phyloP scores from a whole-genome alignment of 768 basidiomycete species.

The Leccinum uliginosum region DNA sequence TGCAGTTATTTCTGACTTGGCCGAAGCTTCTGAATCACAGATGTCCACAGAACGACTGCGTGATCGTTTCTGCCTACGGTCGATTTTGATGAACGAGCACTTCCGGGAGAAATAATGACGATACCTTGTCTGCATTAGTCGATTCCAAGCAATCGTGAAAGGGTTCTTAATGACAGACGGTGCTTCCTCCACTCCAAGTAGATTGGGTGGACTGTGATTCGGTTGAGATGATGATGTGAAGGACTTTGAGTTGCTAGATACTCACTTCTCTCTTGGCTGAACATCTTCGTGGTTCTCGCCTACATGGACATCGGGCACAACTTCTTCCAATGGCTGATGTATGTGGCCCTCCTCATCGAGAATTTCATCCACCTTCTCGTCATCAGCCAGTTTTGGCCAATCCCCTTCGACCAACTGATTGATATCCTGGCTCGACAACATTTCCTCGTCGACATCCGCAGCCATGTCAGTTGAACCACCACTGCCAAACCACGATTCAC shows the following conservation, averaged over 20 bases:
- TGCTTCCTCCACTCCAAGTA: not conserved
- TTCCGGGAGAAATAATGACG: not conserved
- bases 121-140: conserved; percentile 16
- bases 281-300: not conserved
- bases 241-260: not conserved
- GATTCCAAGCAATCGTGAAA: conserved; percentile 21
- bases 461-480: conserved; percentile 10
- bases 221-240: not conserved
- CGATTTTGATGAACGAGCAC: not conserved
- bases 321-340: not conserved
- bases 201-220: not conserved
- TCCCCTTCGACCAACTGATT: conserved; percentile 24
- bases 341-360: conserved; percentile 7
- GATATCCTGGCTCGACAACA: conserved; percentile 34
- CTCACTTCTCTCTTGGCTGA: not conserved
- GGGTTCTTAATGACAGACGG: conserved; percentile 10
- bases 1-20: conserved; percentile 18
- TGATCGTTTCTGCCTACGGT: conserved; percentile 25
- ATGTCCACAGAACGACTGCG: conserved; percentile 17
- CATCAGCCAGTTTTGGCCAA: conserved; percentile 10
- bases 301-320: not conserved
- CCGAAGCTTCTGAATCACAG: conserved; percentile 8
- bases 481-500: conserved; percentile 7
- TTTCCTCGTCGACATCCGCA: conserved; percentile 28
- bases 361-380: conserved; percentile 11